A percentile compares a stretch with the other conserved stretches of the same genome.
phyloP scores from a whole-genome alignment of 176 grass and related monocot genomes.

The Triticum timopheevii region DNA sequence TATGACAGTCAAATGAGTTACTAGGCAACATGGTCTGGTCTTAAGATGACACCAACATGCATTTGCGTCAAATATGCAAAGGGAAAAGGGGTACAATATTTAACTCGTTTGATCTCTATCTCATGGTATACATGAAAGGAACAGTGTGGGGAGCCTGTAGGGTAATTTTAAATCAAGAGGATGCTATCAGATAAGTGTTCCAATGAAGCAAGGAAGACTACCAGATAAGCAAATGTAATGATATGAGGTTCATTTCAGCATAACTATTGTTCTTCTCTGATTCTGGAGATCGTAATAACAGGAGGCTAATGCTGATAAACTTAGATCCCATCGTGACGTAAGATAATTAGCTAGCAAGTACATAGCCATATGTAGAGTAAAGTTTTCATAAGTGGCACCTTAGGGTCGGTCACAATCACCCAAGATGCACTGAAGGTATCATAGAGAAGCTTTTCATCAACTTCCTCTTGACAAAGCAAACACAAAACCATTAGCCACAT shows the following conservation, averaged over 20 bases:
- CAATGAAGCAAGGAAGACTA: neutral
- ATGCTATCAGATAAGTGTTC: neutral
- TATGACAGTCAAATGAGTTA: neutral
- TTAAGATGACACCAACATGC: neutral
- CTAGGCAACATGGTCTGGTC: too few relatives aligned
- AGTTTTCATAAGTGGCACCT: slow-evolving; percentile 48
- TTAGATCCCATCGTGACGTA: neutral
- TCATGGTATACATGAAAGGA: slow-evolving; percentile 3
- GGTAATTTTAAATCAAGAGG: slow-evolving; percentile 4
- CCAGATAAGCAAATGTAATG: neutral
- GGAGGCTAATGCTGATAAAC: neutral
- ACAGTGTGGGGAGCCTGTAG: neutral
- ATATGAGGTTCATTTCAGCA: neutral
- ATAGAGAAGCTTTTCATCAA: slow-evolving; percentile 98
- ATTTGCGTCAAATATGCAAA: neutral
- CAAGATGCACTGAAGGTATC: slow-evolving; percentile 99
- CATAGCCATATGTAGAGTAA: neutral
- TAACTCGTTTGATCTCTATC: neutral
- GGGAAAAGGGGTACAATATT: neutral
- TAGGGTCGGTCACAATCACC: slow-evolving; percentile 94
- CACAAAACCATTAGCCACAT: slow-evolving; percentile 26
- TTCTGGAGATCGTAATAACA: neutral
- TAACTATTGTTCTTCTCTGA: neutral
- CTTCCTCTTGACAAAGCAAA: slow-evolving; percentile 65
- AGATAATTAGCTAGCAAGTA: neutral